phyloP scores from a whole-genome alignment of 352 stramenopile species.

The Phytopythium helicoides region DNA sequence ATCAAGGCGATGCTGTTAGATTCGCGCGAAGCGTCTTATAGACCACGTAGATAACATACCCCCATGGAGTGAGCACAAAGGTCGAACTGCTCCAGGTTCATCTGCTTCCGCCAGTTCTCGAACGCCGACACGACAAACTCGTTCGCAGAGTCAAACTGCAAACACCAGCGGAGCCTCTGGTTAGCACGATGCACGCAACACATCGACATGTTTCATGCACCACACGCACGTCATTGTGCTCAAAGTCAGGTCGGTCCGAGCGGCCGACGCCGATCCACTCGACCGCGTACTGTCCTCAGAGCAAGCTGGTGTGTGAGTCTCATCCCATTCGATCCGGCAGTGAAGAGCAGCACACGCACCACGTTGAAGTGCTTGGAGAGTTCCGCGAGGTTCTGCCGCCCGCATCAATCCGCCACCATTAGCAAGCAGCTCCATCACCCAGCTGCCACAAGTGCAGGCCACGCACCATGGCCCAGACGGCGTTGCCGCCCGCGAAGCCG shows the following conservation, averaged over 20 bases:
- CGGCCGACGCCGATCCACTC: constrained; percentile 83
- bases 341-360: constrained; percentile 24
- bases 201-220: no score
- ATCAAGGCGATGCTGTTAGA: not conserved
- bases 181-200: no score
- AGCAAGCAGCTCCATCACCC: constrained; percentile 53
- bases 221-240: constrained; percentile 57
- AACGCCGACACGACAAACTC: constrained; percentile 68
- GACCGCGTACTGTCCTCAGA: constrained; percentile 59
- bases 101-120: constrained; percentile 76
- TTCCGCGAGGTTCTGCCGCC: constrained; percentile 56
- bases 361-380: constrained; percentile 84
- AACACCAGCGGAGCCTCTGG: no score
- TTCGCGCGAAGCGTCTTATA: not conserved
- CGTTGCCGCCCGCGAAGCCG: constrained; percentile 77
- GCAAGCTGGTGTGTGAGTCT: not conserved
- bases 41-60: constrained; percentile 18
- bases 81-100: constrained; percentile 66
- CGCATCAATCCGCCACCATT: no score
- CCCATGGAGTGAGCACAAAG: constrained; percentile 83
- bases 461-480: constrained; percentile 79
- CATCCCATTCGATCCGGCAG: not conserved
- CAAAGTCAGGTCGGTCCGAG: constrained; percentile 75
- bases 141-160: constrained; percentile 75
- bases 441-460: no score